Conservation (phyloP, 2,329 filamentous ascomycete species). For the Sporothrix euskadiensis region DNA sequence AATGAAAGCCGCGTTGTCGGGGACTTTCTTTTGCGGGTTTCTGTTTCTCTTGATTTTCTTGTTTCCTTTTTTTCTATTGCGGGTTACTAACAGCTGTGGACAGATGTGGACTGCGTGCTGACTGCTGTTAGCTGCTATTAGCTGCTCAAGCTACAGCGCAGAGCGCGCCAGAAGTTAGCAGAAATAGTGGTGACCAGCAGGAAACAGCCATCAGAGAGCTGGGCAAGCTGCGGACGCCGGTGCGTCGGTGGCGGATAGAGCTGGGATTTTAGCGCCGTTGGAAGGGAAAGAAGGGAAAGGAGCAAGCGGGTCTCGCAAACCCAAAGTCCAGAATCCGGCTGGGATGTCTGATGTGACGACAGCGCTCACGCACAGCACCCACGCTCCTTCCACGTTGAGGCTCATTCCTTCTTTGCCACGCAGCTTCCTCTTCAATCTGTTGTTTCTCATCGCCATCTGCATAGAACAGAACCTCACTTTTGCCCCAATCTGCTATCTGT, state of each 20-base stretch:
- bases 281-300: constrained; percentile 8
- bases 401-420: background rate
- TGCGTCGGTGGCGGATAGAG: constrained; percentile 8
- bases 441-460: background rate
- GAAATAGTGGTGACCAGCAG: background rate
- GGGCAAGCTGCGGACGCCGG: background rate
- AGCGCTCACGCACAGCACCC: background rate
- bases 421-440: background rate
- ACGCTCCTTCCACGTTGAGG: background rate
- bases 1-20: constrained; percentile 28
- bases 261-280: constrained; percentile 7
- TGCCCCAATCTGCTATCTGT: background rate
- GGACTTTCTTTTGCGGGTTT: constrained; percentile 16
- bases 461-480: background rate
- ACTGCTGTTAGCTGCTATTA: background rate
- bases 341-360: background rate
- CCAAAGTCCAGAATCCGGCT: too few relatives aligned
- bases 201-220: constrained; percentile 21
- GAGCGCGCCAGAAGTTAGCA: background rate
- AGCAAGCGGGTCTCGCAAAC: background rate
- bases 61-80: background rate
- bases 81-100: background rate
- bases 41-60: background rate
- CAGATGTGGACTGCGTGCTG: constrained; percentile 21
- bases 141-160: background rate